Evolutionary conservation across 2,329 filamentous ascomycete genomes (phyloP), one percentile per base, ranked within the genome.

Genomic region (Sphaerulina musiva): DNA sequence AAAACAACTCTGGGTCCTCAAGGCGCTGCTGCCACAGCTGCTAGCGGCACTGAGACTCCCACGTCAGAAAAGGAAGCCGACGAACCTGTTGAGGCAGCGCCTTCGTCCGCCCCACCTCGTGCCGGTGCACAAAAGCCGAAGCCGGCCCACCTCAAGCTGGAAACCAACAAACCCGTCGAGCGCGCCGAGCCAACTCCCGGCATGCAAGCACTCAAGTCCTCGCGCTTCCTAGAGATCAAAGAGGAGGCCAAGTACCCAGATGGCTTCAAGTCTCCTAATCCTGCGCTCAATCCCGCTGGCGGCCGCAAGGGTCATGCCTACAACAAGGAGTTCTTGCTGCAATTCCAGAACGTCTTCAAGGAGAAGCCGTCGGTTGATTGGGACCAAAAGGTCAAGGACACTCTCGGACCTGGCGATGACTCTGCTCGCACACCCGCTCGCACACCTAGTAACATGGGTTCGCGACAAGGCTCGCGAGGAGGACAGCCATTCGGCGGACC

Each of bases 321-420:
- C 72, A 90, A 97, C 74, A 88, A 91, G 66, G 85, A 86, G 65
- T 98, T 98, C 78, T 77, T 98, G 74, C 79, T 98, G 31, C 93
- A 98, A 69, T 98, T 98, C 79, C 89, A 96, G 75, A 82, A 82
- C 64, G 89, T 95, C 17, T 98, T 96, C 75, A 95, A 89, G 59
- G 93, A 98, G 77, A 95, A 96, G 75, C 93, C 93, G 11, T 95
- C 90, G 0, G 73, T 91, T 42, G 92, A 97, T 68, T 98, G 95
- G 82, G 87, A 95, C 68, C 80, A 85, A 61, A 91, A 93, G 67
- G 84, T 98, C 58, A 80, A 92, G 80, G 85, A 87, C 74, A 79
- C 86, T 76, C 72, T 98, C 62, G 92, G 92, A 54, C 91, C 95
- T 61, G 77, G 78, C 38, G 83, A 86, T 54, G 77, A 81, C 44